phyloP scores from a whole-genome alignment of 495 filamentous ascomycete genomes.

The Pyrenopolyporus hunteri region DNA sequence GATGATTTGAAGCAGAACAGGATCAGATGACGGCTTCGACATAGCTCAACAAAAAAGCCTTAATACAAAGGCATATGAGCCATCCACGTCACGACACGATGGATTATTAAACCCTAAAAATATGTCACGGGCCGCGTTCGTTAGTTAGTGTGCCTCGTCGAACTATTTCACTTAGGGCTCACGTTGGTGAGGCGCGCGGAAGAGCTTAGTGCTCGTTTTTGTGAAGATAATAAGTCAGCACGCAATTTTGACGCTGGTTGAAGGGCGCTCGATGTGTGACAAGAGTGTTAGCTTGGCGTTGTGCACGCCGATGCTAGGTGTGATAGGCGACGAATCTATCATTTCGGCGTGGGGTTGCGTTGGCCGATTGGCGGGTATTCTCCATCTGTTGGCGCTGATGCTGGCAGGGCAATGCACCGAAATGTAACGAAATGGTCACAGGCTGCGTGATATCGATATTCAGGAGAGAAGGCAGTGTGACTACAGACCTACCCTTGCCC shows the following conservation, averaged over 20 bases:
- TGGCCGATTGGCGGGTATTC: slow-evolving; percentile 33
- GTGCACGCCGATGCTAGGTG: too few species aligned
- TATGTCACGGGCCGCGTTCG: neutral
- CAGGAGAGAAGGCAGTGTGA: slow-evolving; percentile 20
- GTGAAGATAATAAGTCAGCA: slow-evolving; percentile 7
- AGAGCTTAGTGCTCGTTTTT: neutral
- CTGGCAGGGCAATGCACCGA: slow-evolving; percentile 25
- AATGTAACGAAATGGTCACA: slow-evolving; percentile 34
- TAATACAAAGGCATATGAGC: slow-evolving; percentile 14
- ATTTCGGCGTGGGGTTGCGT: slow-evolving; percentile 31
- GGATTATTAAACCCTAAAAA: too few species aligned
- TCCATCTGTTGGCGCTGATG: slow-evolving; percentile 34
- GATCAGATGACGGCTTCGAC: slow-evolving; percentile 28
- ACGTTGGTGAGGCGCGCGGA: slow-evolving; percentile 18
- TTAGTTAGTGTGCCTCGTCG: slow-evolving; percentile 6
- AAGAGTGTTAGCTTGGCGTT: neutral
- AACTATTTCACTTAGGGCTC: neutral
- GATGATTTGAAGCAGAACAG: slow-evolving; percentile 5
- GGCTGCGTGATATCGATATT: slow-evolving; percentile 36
- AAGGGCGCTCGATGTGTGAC: neutral
- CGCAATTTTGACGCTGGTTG: slow-evolving; percentile 10
- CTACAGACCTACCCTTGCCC: slow-evolving; percentile 21
- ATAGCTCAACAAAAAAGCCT: slow-evolving; percentile 4
- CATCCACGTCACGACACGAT: slow-evolving; percentile 29
- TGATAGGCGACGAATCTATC: slow-evolving; percentile 32